Evolutionary conservation across 176 grass and related monocot genomes (phyloP).

Genomic region (Paspalum vaginatum): DNA sequence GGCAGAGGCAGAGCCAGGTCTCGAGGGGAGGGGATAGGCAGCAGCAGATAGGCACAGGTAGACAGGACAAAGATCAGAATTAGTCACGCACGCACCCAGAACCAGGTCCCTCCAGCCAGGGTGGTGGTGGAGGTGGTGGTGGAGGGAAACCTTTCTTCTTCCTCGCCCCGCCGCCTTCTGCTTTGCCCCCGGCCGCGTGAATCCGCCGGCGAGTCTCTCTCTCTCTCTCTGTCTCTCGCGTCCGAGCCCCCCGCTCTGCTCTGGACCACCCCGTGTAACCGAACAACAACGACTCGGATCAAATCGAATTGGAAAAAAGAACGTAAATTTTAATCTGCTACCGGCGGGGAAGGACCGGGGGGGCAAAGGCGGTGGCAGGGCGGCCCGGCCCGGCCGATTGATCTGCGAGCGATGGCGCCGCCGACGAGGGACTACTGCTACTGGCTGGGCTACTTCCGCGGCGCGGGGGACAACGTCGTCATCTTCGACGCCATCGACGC

Average conservation of each 20-base stretch:
- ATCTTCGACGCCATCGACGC: constrained; percentile 71
- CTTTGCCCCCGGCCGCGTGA: neutral
- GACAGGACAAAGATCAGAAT: constrained; percentile 52
- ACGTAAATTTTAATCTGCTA: constrained; percentile 44
- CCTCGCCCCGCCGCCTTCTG: neutral
- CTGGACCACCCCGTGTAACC: neutral
- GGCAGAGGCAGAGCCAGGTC: too few relatives aligned
- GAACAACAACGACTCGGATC: constrained; percentile 30
- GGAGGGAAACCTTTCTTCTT: neutral
- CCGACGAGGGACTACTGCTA: constrained; percentile 64
- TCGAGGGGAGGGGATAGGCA: constrained; percentile 40
- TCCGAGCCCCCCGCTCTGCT: neutral
- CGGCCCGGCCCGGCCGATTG: constrained; percentile 14
- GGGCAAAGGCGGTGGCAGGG: neutral
- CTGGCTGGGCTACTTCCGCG: constrained; percentile 69
- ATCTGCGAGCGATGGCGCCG: constrained; percentile 49
- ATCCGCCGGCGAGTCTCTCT: neutral
- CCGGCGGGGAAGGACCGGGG: neutral
- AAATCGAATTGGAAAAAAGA: constrained; percentile 30
- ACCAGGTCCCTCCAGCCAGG: constrained; percentile 8
- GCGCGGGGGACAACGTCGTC: constrained; percentile 32
- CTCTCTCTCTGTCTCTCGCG: constrained; percentile 44
- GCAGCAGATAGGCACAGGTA: constrained; percentile 34
- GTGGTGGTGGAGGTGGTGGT: neutral
- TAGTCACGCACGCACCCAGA: constrained; percentile 32